Evolutionary conservation across 306 rosid species (phyloP).

Genomic region (Begonia masoniana): DNA sequence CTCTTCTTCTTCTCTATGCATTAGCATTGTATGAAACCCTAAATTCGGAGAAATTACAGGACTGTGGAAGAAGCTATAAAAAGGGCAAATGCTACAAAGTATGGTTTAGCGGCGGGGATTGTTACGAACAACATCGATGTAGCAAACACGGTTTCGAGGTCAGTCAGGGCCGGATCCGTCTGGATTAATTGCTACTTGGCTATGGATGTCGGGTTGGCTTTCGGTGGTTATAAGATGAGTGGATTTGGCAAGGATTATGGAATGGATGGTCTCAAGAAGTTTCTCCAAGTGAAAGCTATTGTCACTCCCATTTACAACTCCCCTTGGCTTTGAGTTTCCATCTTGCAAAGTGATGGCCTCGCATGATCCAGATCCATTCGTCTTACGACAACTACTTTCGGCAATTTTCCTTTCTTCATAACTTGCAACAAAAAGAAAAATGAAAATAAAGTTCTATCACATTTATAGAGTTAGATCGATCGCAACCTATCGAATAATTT

Average conservation of each 20-base stretch:
- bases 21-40: no score
- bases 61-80: constrained; percentile 63
- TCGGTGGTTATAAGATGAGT: constrained; percentile 71
- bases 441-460: no score
- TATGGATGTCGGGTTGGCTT: constrained; percentile 49
- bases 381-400: no score
- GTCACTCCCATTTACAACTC: constrained; percentile 67
- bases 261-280: constrained; percentile 36
- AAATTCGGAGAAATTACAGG: constrained; percentile 14
- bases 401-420: no score
- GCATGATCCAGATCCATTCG: no score
- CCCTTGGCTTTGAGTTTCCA: constrained; percentile 56
- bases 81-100: constrained; percentile 55
- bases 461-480: no score
- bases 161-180: constrained; percentile 56
- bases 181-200: constrained; percentile 82
- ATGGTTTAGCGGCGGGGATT: constrained; percentile 79
- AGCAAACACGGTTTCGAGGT: constrained; percentile 81
- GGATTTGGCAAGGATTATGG: constrained; percentile 88
- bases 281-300: constrained; percentile 60
- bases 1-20: no score
- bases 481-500: no score
- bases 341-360: no score
- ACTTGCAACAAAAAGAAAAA: no score
- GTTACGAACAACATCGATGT: constrained; percentile 51